Evolutionary conservation across 176 grass and related monocot species (phyloP).

Genomic region (Rhynchospora pubera): DNA sequence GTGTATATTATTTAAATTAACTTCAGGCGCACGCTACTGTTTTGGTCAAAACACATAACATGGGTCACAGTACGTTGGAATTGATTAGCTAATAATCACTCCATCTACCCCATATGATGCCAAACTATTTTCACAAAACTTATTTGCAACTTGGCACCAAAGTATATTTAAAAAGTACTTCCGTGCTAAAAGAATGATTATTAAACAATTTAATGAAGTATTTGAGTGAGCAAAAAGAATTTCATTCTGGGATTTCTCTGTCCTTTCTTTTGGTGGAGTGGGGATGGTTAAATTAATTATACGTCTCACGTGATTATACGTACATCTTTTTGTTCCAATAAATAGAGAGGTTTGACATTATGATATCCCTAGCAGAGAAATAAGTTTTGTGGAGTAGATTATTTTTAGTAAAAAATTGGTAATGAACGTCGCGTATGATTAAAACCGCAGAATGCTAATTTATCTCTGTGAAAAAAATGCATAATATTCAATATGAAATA

Average conservation of each 20-base stretch:
- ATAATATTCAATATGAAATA: no score
- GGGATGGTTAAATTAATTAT: background rate
- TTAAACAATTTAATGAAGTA: background rate
- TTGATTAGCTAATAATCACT: conserved; percentile 12
- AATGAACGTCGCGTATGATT: no score
- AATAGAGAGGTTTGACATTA: background rate
- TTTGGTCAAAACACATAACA: conserved; percentile 22
- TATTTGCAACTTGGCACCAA: background rate
- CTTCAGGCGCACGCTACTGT: conserved; percentile 5
- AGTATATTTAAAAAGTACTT: background rate
- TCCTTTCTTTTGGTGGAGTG: background rate
- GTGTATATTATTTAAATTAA: background rate
- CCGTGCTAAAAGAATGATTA: background rate
- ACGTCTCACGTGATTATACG: background rate
- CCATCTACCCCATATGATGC: background rate
- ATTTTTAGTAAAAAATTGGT: no score
- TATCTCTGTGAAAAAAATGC: no score
- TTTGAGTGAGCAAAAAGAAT: background rate
- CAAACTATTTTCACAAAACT: background rate
- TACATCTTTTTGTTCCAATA: background rate
- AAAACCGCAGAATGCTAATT: no score
- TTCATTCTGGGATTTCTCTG: background rate
- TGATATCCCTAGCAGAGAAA: no score
- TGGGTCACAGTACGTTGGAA: background rate
- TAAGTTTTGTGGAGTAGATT: no score